A percentile compares a stretch with the other conserved stretches of the same genome.
Conservation (phyloP, 768 basidiomycete species). For the Amanita rubescens region DNA sequence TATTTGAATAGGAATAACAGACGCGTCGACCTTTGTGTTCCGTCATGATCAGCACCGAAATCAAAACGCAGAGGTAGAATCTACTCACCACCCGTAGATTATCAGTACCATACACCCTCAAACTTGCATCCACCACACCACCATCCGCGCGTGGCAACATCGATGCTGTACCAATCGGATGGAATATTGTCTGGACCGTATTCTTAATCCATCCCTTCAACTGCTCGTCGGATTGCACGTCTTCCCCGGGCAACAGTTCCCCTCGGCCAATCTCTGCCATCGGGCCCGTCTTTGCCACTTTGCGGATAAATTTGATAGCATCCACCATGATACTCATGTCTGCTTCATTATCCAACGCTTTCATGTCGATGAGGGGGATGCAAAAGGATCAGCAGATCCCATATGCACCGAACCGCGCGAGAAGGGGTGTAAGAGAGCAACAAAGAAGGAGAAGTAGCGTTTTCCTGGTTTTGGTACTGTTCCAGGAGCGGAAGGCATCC, state of each 20-base stretch:
- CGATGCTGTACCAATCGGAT: slow-evolving; percentile 21
- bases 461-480: slow-evolving; percentile 13
- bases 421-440: slow-evolving; percentile 26
- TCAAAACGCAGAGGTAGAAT: too few relatives aligned
- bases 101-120: slow-evolving; percentile 16
- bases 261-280: slow-evolving; percentile 3
- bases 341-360: slow-evolving; percentile 25
- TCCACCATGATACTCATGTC: slow-evolving; percentile 18
- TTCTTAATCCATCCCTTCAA: slow-evolving; percentile 11
- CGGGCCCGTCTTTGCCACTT: slow-evolving; percentile 10
- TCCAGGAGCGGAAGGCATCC: slow-evolving; percentile 5
- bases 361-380: slow-evolving; percentile 35
- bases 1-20: slow-evolving; percentile 7
- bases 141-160: slow-evolving; percentile 24
- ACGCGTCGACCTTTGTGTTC: slow-evolving; percentile 5
- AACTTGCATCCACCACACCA: slow-evolving; percentile 17
- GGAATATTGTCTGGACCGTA: slow-evolving; percentile 8
- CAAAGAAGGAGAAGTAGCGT: slow-evolving; percentile 15
- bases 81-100: slow-evolving; percentile 15
- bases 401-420: slow-evolving; percentile 37
- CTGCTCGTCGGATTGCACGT: slow-evolving; percentile 7
- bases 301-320: slow-evolving; percentile 18
- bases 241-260: neutral
- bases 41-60: too few relatives aligned
- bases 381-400: slow-evolving; percentile 32